Conservation (phyloP, 306 rosid species). For the Cucurbita maxima region DNA sequence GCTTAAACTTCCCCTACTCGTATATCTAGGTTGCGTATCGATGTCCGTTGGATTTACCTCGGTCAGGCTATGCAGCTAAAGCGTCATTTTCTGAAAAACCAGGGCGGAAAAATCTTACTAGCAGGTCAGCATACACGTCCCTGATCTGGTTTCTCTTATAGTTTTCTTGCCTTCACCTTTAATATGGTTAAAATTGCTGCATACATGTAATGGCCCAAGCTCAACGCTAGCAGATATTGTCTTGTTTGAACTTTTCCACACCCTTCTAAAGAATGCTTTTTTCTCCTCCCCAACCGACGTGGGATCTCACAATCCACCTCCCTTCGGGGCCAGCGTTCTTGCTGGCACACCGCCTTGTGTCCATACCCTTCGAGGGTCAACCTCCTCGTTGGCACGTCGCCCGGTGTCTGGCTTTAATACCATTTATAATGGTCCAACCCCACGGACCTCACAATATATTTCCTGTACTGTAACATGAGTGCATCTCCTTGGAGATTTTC, state of each 20-base stretch:
- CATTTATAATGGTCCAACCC: no score
- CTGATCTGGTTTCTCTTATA: neutral
- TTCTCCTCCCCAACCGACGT: no score
- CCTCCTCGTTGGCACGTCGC: no score
- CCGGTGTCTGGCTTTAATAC: no score
- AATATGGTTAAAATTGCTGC: neutral
- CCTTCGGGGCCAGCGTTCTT: no score
- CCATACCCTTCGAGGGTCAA: no score
- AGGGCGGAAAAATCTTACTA: slow-evolving; percentile 26
- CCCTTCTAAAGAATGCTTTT: no score
- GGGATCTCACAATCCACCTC: no score
- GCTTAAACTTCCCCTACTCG: slow-evolving; percentile 11
- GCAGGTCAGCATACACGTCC: slow-evolving; percentile 26
- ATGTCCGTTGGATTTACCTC: slow-evolving; percentile 32
- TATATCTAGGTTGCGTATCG: slow-evolving; percentile 39
- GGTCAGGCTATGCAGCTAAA: slow-evolving; percentile 22
- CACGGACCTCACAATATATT: neutral
- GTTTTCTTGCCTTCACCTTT: neutral
- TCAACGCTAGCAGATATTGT: no score
- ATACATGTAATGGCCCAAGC: neutral
- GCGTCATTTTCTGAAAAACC: slow-evolving; percentile 29
- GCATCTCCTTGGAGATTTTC: neutral
- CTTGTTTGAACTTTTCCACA: no score
- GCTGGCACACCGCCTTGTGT: no score
- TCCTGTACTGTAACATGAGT: neutral